A percentile compares a stretch with the other conserved stretches of the same genome.
Conservation (phyloP, 345 rosid species). For the Theobroma cacao region DNA sequence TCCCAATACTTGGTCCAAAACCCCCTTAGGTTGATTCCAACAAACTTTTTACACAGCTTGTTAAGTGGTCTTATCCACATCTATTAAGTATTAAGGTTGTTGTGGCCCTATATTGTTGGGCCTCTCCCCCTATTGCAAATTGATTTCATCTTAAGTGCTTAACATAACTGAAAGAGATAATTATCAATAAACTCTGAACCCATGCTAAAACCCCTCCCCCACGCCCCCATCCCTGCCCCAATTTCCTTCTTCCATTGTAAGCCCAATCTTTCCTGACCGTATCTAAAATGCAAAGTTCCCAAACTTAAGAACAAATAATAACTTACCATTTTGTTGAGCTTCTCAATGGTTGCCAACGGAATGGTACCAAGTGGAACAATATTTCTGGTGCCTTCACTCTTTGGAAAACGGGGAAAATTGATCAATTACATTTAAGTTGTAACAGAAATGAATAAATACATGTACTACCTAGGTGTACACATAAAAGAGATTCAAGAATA, state of each 20-base stretch:
- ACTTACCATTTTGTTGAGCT: conserved; percentile 81
- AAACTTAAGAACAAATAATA: neutral
- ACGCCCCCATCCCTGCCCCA: neutral
- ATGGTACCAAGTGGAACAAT: conserved; percentile 77
- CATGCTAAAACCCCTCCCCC: no score
- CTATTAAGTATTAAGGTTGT: neutral
- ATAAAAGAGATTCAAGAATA: neutral
- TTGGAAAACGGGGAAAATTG: conserved; percentile 25
- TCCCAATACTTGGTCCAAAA: neutral
- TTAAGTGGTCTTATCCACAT: neutral
- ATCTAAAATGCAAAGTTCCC: neutral
- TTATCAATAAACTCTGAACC: neutral
- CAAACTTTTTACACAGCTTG: neutral
- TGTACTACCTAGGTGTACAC: neutral
- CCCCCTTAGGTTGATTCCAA: neutral
- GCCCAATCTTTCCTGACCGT: neutral
- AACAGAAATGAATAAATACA: neutral
- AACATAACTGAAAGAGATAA: no score
- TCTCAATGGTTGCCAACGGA: conserved; percentile 85
- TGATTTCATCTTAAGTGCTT: no score
- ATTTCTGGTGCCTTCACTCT: conserved; percentile 83
- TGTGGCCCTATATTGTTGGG: neutral
- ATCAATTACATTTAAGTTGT: neutral
- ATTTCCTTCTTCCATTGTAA: neutral
- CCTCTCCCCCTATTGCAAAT: neutral